Evolutionary conservation across 768 basidiomycete species (phyloP).

Genomic region (Termitomyces sp.): DNA sequence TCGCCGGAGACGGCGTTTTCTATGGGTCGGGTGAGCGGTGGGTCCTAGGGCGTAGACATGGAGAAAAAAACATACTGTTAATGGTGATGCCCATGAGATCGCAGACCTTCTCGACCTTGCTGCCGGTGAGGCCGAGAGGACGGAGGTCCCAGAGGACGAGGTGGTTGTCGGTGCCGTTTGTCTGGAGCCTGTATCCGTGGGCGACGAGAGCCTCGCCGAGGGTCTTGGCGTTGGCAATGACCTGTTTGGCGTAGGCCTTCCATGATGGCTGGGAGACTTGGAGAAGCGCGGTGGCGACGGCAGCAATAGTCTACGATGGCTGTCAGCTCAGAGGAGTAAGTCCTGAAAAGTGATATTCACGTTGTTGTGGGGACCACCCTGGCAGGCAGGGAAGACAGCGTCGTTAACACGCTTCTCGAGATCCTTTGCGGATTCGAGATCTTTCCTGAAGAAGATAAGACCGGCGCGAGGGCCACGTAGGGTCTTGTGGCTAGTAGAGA

Average conservation of each 20-base stretch:
- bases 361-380: conserved; percentile 99
- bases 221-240: conserved; percentile 82
- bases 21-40: conserved; percentile 21
- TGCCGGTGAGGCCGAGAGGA: conserved; percentile 93
- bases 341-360: conserved; percentile 34
- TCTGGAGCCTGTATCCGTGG: conserved; percentile 95
- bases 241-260: conserved; percentile 91
- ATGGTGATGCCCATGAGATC: conserved; percentile 96
- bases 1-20: conserved; percentile 98
- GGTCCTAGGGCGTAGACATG: background rate
- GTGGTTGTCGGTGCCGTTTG: conserved; percentile 95
- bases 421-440: conserved; percentile 74
- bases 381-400: conserved; percentile 99
- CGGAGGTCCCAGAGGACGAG: conserved; percentile 97
- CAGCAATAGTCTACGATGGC: conserved; percentile 77
- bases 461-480: conserved; percentile 98
- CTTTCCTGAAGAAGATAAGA: conserved; percentile 97
- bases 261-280: conserved; percentile 89
- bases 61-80: conserved; percentile 62
- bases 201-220: conserved; percentile 69
- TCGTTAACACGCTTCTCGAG: conserved; percentile 97
- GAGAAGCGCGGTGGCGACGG: conserved; percentile 86
- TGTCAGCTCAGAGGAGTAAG: background rate
- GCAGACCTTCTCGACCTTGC: conserved; percentile 98
- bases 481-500: conserved; percentile 81